Conservation (phyloP, 2,329 filamentous ascomycete genomes). For the Pseudogymnoascus sp. region DNA sequence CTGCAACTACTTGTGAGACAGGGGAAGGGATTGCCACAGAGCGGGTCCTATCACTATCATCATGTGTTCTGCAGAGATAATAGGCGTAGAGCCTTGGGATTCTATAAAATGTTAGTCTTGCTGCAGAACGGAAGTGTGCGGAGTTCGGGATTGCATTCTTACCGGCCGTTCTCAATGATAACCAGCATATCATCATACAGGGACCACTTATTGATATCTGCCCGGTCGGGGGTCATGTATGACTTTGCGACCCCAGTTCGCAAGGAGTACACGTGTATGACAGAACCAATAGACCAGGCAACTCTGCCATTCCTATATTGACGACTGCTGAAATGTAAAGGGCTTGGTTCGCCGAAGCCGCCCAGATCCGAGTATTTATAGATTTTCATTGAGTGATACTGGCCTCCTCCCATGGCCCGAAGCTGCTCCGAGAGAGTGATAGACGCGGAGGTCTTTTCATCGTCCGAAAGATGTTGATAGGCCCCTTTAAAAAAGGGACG, state of each 20-base stretch:
- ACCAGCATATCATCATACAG: constrained; percentile 1
- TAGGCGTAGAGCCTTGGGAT: neutral
- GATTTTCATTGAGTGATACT: constrained; percentile 9
- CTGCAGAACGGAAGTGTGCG: neutral
- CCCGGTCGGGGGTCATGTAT: constrained; percentile 6
- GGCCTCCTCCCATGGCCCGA: neutral
- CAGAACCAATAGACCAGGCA: neutral
- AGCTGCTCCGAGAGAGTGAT: neutral
- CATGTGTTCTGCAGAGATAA: neutral
- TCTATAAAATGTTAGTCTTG: neutral
- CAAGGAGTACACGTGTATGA: neutral
- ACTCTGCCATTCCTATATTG: constrained; percentile 8
- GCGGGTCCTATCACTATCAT: neutral
- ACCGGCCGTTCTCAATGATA: neutral
- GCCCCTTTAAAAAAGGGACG: neutral
- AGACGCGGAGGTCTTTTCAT: neutral
- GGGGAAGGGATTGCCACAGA: neutral
- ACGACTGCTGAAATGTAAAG: neutral
- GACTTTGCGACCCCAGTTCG: neutral
- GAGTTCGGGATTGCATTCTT: neutral
- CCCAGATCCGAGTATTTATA: neutral
- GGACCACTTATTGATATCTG: neutral
- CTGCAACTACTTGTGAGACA: neutral
- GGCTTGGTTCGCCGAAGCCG: neutral
- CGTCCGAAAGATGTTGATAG: constrained; percentile 2